Evolutionary conservation across 768 basidiomycete species (phyloP), one percentile per base, ranked within the genome.

Genomic region (Suillus weaverae): DNA sequence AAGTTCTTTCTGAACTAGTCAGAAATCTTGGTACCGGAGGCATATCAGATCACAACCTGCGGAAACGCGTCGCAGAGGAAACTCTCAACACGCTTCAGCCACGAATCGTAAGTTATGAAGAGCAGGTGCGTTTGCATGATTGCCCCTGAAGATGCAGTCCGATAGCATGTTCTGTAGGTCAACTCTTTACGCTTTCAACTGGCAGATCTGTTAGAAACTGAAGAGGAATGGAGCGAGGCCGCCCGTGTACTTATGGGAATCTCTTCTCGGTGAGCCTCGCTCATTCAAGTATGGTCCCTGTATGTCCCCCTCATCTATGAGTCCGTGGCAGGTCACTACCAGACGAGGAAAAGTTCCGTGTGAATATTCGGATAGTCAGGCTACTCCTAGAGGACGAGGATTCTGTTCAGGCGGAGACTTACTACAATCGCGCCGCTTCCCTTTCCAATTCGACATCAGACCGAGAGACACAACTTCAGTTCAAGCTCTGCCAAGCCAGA

Each of bases 361-460:
- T 97, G 43, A 97, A 98, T 74, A 89, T 99, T 65, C 91, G 96
- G 64, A 97, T 99, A 68, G 93, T 99, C 61, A 89, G 97, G 20
- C 84, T 99, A 6, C 84, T 97, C 22, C 84, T 99, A 39, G 97
- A 99, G 80, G 95, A 97, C 62, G 95, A 97, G 74, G 97, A 99
- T 72, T 94, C 93, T 5, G 91, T 96, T 2, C 93, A 95, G 76
- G 97, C 97, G n/a, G 97, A 99, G 74, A 93, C 95, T 2, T 99
- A 95, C 78, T 97, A 97, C 77, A 97, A 96, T 72, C 92, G 97
- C 62, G 97, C 97, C 22, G 93, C 95, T 1, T 85, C 95, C 26
- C 85, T 98, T 26, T 89, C 94, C 30, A 91, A 95, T 74, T 86
- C 89, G 18, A 86, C 91, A 44, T 82, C 81, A 18, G 89, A 98